A percentile compares a stretch with the other conserved stretches of the same genome.
phyloP scores from a whole-genome alignment of 169 alveolate species.

The Plasmodium fragile region DNA sequence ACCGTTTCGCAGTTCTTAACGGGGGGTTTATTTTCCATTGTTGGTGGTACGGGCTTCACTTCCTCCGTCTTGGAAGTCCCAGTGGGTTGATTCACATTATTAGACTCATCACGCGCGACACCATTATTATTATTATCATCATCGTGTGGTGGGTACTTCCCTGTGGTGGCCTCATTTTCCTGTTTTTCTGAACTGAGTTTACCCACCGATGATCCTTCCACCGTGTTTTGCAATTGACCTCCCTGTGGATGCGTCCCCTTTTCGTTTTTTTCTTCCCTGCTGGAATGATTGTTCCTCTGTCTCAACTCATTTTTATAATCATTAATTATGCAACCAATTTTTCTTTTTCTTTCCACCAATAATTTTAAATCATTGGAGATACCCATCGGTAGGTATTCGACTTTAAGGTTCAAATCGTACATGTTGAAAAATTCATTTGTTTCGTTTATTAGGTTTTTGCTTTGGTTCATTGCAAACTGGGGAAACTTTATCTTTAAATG shows the following conservation, averaged over 20 bases:
- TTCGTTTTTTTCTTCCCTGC: background rate
- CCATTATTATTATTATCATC: background rate
- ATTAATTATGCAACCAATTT: conserved; percentile 23
- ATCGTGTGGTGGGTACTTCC: background rate
- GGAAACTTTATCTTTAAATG: conserved; percentile 21
- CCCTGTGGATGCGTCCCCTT: background rate
- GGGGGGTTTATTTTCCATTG: background rate
- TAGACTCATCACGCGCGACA: background rate
- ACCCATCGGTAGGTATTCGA: conserved; percentile 46
- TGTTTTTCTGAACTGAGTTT: background rate
- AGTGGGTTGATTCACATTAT: background rate
- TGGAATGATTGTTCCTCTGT: background rate
- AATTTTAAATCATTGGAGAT: conserved; percentile 27
- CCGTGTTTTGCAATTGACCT: background rate
- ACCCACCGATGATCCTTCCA: background rate
- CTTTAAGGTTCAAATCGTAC: conserved; percentile 58
- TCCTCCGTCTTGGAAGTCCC: background rate
- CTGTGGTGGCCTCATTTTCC: background rate
- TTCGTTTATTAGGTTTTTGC: conserved; percentile 58
- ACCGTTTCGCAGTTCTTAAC: conserved; percentile 4
- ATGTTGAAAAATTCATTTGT: conserved; percentile 55
- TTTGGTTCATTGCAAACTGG: conserved; percentile 70
- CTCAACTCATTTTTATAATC: conserved; percentile 63
- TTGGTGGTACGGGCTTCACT: background rate
- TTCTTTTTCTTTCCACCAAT: conserved; percentile 45